Percentiles rank a stretch among this genome's conserved stretches.
Conservation (phyloP, 1,284 basidiomycete species). For the Ceratobasidium sp. region DNA sequence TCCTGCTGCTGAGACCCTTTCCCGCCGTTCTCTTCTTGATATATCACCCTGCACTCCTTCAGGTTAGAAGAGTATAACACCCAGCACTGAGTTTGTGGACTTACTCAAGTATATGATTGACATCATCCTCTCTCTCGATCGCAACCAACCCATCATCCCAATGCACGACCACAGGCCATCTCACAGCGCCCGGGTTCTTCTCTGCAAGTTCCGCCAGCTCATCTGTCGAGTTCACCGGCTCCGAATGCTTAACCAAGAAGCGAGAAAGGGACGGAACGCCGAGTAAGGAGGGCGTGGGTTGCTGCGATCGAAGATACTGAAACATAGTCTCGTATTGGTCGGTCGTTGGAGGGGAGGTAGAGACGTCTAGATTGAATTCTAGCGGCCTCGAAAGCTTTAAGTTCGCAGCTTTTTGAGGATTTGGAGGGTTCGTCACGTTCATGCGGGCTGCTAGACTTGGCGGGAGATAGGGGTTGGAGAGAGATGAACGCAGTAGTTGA, state of each 20-base stretch:
- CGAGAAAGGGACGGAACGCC: conserved; percentile 12
- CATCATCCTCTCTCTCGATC: conserved; percentile 45
- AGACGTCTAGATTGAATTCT: conserved; percentile 42
- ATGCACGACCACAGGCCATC: conserved; percentile 43
- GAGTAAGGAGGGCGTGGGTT: conserved; percentile 6
- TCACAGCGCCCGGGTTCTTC: conserved; percentile 21
- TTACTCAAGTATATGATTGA: conserved; percentile 36
- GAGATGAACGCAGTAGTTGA: conserved; percentile 37
- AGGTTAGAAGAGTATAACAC: neutral
- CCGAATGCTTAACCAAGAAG: conserved; percentile 22
- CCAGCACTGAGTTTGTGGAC: neutral
- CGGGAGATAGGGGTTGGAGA: conserved; percentile 36
- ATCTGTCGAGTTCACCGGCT: neutral
- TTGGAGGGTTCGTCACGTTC: neutral
- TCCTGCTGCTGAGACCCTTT: conserved; percentile 7
- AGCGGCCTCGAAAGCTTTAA: conserved; percentile 7
- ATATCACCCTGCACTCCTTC: neutral
- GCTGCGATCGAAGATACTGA: conserved; percentile 38
- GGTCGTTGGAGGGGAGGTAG: conserved; percentile 25
- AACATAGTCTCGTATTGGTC: conserved; percentile 45
- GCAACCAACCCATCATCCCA: conserved; percentile 44
- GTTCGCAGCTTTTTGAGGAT: neutral
- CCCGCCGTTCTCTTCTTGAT: conserved; percentile 17
- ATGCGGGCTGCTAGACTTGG: conserved; percentile 8
- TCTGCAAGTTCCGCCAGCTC: conserved; percentile 26